Evolutionary conservation across 2,329 filamentous ascomycete genomes (phyloP).

Genomic region (Fusarium continuum): DNA sequence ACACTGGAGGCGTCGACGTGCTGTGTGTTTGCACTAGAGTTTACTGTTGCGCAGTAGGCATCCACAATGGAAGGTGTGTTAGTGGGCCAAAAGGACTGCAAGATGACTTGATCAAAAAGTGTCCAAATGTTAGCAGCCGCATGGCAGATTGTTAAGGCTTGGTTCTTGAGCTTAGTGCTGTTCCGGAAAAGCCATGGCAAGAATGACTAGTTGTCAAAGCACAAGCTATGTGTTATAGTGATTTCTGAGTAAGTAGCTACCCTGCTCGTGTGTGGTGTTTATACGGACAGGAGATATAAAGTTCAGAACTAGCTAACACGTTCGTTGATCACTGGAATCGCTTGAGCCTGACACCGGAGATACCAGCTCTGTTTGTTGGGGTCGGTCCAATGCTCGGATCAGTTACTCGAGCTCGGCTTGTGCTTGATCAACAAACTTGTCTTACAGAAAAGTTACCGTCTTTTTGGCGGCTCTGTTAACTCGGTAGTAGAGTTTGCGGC

Average conservation of each 20-base stretch:
- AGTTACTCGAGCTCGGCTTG: not conserved
- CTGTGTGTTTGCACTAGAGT: constrained; percentile 63
- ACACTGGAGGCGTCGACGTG: constrained; percentile 54
- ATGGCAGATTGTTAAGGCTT: constrained; percentile 52
- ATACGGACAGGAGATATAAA: too few relatives aligned
- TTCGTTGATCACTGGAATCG: too few relatives aligned
- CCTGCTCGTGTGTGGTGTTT: not conserved
- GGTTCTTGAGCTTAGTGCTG: constrained; percentile 24
- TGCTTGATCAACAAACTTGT: constrained; percentile 7
- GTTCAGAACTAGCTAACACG: too few relatives aligned
- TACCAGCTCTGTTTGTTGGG: too few relatives aligned
- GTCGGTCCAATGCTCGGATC: not conserved
- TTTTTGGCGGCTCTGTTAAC: constrained; percentile 10
- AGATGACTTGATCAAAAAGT: constrained; percentile 50
- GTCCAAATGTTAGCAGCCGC: constrained; percentile 51
- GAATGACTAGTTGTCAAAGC: not conserved
- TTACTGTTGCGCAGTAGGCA: constrained; percentile 58
- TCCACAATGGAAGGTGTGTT: constrained; percentile 56
- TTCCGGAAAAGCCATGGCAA: not conserved
- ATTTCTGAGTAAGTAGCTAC: not conserved
- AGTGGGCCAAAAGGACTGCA: constrained; percentile 60
- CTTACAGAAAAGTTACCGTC: constrained; percentile 9
- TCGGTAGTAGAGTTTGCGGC: constrained; percentile 20
- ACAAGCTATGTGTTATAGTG: not conserved
- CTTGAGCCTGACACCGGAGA: not conserved